Evolutionary conservation across 768 basidiomycete species (phyloP), one percentile per base, ranked within the genome.

Genomic region (Boletus rubescentipes): DNA sequence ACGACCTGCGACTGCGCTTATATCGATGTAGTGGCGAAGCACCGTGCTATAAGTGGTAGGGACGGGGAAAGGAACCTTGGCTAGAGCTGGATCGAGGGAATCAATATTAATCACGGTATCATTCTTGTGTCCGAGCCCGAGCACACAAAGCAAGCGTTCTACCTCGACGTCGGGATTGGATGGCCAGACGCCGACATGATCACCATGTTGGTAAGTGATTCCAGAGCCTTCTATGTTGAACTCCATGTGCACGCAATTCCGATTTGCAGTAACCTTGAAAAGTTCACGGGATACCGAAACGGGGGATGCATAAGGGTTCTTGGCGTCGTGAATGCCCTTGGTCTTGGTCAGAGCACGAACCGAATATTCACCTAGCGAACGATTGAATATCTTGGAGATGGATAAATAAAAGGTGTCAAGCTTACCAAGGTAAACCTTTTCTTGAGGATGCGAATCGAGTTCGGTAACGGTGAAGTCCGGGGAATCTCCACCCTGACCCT

Each of bases 11-110:
- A 94, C 86, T 36, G 95, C 92, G 62, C 88, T 93, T 68, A 98
- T 93, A 67, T 99, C 96, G 69, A 98, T 87, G 72, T 99, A 99
- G 75, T 98, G 91, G 35, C 94, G 86, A 57, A 99, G 84, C 58
- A 98, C 93, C 44, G 93, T 89, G 55, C 79, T 83, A 64, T 97
- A 98, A 9, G 95, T 98, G 2, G 95, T 94, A 1, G 96, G 96
- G 18, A 94, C 90, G 12, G 97, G 96, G 87, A 98, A 99, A 16
- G 96, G 96, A 53, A 98, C 95, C 73, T 98, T 98, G 53, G 96
- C 96, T 30, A 99, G 80, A 15, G 95, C 93, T 18, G 97, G 96
- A 66, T 99, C 96, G 54, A 98, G 85, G n/a, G 93, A 96, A 67
- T 94, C 93, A 54, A 99, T 93, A 59, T 86, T 84, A 63, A 99